A percentile compares a stretch with the other conserved stretches of the same genome.
Evolutionary conservation across 768 basidiomycete species (phyloP).

Genomic region (Boletus eberwhitei): DNA sequence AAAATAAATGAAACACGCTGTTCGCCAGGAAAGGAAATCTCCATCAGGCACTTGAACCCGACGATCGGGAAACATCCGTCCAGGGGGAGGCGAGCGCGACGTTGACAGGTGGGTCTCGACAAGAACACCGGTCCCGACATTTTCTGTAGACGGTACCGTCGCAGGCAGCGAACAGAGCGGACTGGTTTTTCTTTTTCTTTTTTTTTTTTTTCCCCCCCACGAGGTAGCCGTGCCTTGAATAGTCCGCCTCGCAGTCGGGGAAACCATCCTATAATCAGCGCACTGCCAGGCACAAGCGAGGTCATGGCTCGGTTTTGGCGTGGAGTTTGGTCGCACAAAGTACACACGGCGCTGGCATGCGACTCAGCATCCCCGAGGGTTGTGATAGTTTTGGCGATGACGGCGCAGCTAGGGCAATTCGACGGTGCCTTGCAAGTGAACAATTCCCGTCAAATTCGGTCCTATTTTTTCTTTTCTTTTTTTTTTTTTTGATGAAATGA

Average conservation of each 20-base stretch:
- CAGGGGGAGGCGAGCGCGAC: too few species aligned
- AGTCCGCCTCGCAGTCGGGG: background rate
- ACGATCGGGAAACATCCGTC: background rate
- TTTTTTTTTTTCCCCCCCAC: too few species aligned
- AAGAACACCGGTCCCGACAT: background rate
- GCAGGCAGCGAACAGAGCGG: too few species aligned
- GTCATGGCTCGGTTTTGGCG: background rate
- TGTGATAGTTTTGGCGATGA: too few species aligned
- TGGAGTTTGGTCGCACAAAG: slow-evolving; percentile 11
- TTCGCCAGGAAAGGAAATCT: too few species aligned
- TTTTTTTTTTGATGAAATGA: background rate
- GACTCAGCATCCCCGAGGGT: background rate
- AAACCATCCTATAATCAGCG: background rate
- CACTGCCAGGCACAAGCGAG: slow-evolving; percentile 8
- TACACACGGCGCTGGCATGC: background rate
- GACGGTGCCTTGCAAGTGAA: background rate
- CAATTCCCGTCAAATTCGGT: too few species aligned
- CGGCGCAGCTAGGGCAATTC: background rate
- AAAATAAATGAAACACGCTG: too few species aligned
- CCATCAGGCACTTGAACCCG: background rate
- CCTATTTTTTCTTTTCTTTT: background rate
- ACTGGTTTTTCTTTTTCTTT: too few species aligned
- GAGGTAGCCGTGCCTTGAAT: slow-evolving; percentile 10
- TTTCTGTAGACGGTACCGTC: too few species aligned
- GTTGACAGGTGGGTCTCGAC: background rate